These are phyloP conservation scores for Quercus bicolor DNA, from an alignment of 306 rosid genomes.

Conservation along the genomic window DNA sequence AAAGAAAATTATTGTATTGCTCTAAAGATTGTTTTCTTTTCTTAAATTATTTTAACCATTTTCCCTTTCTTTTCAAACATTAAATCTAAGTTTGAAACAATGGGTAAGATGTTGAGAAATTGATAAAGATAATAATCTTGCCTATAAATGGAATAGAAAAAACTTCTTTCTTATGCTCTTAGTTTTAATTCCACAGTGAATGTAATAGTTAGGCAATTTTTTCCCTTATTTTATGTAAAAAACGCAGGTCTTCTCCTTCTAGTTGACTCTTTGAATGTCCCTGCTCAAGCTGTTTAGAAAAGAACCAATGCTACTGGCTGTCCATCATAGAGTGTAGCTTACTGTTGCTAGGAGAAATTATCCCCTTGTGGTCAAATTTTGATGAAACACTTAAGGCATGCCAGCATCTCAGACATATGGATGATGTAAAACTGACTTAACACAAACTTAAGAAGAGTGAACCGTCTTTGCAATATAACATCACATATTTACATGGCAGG, in stretches of 20 bases:
- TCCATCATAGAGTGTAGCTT: background rate
- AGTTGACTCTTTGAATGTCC: too few relatives aligned
- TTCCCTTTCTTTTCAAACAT: background rate
- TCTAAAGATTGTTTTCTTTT: background rate
- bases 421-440: background rate
- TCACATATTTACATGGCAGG: background rate
- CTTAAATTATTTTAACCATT: background rate
- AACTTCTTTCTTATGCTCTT: background rate
- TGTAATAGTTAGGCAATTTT: background rate
- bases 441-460: background rate
- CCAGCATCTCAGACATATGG: background rate
- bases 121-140: background rate
- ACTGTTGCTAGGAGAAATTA: background rate
- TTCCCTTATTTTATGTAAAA: background rate
- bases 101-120: background rate
- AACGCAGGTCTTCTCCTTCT: too few relatives aligned
- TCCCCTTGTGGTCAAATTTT: background rate
- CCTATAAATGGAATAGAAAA: background rate
- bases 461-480: background rate
- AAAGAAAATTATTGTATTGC: background rate
- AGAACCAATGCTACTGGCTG: background rate
- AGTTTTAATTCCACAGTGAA: too few relatives aligned
- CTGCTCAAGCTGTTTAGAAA: background rate
- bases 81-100: background rate
- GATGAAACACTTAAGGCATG: background rate